These are phyloP conservation scores for Nakaseomyces uthaithaninus DNA, from an alignment of 1,139 yeast genomes.

Conservation along the genomic window DNA sequence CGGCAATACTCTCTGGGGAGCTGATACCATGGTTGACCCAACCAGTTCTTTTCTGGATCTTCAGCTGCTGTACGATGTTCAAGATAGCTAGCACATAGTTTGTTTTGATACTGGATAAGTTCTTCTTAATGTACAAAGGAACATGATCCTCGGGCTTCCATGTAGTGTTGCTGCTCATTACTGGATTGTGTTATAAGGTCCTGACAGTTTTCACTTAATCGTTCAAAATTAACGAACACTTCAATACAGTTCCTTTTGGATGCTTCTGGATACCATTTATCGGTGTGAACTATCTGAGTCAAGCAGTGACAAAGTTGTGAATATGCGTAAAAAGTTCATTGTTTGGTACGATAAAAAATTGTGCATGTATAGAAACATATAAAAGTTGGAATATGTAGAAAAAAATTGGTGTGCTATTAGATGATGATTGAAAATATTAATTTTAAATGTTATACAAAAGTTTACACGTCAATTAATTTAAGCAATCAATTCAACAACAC, in stretches of 20 bases:
- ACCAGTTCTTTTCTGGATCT: slow-evolving; percentile 84
- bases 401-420: slow-evolving; percentile 3
- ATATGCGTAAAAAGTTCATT: too few species aligned
- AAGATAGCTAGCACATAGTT: slow-evolving; percentile 62
- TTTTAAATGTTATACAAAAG: slow-evolving; percentile 6
- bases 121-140: slow-evolving; percentile 20
- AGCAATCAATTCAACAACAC: slow-evolving; percentile 99
- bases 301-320: too few species aligned
- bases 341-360: neutral
- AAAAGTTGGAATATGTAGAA: neutral
- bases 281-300: too few species aligned
- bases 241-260: too few species aligned
- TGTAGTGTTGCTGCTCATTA: neutral
- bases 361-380: neutral
- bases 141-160: slow-evolving; percentile 32
- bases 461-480: slow-evolving; percentile 36
- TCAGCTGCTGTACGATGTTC: slow-evolving; percentile 67
- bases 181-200: neutral
- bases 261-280: too few species aligned
- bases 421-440: slow-evolving; percentile 7
- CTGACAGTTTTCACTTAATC: neutral
- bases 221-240: too few species aligned
- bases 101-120: slow-evolving; percentile 19
- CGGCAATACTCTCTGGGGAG: slow-evolving; percentile 67
- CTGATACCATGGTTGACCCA: slow-evolving; percentile 78